Base-by-base conservation (phyloP, 1,139 yeast species). In the Protomyces pachydermus region DNA sequence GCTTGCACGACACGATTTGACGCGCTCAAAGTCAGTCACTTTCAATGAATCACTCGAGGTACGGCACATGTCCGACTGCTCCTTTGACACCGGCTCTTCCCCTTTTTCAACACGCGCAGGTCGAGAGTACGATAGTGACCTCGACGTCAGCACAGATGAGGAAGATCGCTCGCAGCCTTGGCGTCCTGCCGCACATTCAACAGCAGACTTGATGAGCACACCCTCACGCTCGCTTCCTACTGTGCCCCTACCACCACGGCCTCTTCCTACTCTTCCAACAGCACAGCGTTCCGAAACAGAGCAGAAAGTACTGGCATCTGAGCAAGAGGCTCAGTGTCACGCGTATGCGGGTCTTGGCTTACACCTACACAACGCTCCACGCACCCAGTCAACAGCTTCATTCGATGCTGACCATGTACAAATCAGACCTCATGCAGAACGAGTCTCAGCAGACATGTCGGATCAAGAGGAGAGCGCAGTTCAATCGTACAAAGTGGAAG, bases 41-140 rank as follows among this genome's bases (percentile, higher is more conserved):
- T 58, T 58, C 56, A 58, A 58, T 50, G 62, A 58, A 32, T 51
- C 62, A 6, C 62, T 45, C 18, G 62, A 58, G 16, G 62, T 58
- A 6, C 42, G 62, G 9, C 62, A 58, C 20, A 58, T 58, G 62
- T 58, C 62, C 9, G 62, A 58, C 3, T 48, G 62, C 35, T 58
- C 62, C 3, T 58, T 58, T 34, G 62, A 58, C 9, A 50, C 38
- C 1, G 56, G 48, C 28, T 58, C 62, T 12, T 58, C 62, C 3
- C 62, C 62, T 10, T 52, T 18, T n/a, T 58, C 56, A 9, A 39
- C 56, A 3, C 32, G 35, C 12, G 42, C 28, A 25, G 56, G 35
- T 38, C 34, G 42, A 18, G 38, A 32, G 12, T 28, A 52, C 55
- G 55, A 34, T 14, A 20, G 28, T 6, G 42, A 32, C 16, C 18